Evolutionary conservation across 2,329 filamentous ascomycete species (phyloP).

Genomic region (Neopestalotiopsis clavispora): DNA sequence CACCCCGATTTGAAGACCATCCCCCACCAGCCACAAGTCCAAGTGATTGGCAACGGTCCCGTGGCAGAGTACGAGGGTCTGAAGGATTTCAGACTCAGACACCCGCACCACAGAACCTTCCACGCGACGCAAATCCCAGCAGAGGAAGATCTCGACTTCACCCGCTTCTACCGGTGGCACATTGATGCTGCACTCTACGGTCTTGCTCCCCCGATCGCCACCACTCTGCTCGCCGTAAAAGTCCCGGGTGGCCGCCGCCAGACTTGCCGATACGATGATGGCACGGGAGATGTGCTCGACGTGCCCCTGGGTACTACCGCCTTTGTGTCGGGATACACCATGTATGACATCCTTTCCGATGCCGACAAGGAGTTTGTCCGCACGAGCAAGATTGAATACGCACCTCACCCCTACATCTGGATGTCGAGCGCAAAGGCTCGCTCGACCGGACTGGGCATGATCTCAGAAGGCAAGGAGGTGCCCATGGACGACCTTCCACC

Average conservation of each 20-base stretch:
- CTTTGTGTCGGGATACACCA: conserved; percentile 73
- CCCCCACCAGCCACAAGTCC: conserved; percentile 79
- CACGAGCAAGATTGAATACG: conserved; percentile 73
- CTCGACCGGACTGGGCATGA: conserved; percentile 72
- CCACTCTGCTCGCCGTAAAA: conserved; percentile 73
- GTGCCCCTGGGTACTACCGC: conserved; percentile 79
- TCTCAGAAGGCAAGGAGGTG: conserved; percentile 70
- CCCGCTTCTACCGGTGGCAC: conserved; percentile 77
- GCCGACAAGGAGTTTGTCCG: conserved; percentile 71
- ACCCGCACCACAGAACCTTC: conserved; percentile 80
- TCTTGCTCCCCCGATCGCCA: conserved; percentile 75
- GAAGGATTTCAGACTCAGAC: conserved; percentile 68
- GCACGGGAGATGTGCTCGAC: conserved; percentile 65
- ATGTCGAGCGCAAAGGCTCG: conserved; percentile 73
- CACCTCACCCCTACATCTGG: conserved; percentile 82
- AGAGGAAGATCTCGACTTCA: conserved; percentile 53
- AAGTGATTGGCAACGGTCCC: conserved; percentile 79
- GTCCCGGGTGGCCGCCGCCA: conserved; percentile 71
- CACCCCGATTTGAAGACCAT: conserved; percentile 83
- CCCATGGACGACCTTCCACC: conserved; percentile 63
- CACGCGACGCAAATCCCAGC: conserved; percentile 67
- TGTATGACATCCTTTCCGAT: conserved; percentile 70
- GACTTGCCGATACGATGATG: conserved; percentile 75
- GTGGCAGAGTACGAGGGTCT: conserved; percentile 74
- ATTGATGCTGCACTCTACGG: conserved; percentile 80